Percentiles rank a stretch among this genome's conserved stretches.
phyloP scores from a whole-genome alignment of 495 filamentous ascomycete genomes.

The Aspergillus baeticus region DNA sequence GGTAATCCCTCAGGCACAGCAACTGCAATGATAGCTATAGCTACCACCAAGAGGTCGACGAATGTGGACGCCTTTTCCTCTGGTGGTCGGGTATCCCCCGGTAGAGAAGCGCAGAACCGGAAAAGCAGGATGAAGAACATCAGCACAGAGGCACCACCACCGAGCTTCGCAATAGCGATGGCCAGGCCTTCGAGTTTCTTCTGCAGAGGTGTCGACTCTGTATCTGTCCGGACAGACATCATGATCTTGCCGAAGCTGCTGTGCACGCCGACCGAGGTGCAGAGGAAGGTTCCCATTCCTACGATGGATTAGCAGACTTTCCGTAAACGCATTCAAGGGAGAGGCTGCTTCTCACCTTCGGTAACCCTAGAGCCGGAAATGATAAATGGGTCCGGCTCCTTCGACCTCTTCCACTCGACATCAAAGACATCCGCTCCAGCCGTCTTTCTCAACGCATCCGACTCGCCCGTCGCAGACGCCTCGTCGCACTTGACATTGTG shows the following conservation, averaged over 20 bases:
- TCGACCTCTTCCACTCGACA: conserved; percentile 66
- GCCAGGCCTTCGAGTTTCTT: conserved; percentile 61
- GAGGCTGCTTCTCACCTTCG: too few relatives aligned
- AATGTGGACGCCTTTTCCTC: conserved; percentile 69
- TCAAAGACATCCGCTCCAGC: conserved; percentile 77
- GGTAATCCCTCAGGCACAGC: conserved; percentile 69
- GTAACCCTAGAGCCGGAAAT: conserved; percentile 89
- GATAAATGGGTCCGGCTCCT: conserved; percentile 77
- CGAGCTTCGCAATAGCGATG: conserved; percentile 60
- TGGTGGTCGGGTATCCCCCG: not conserved
- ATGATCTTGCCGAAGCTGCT: conserved; percentile 83
- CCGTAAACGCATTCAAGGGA: too few relatives aligned
- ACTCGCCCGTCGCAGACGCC: conserved; percentile 82
- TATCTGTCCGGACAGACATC: conserved; percentile 82
- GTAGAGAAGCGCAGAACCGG: not conserved
- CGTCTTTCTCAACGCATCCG: conserved; percentile 73
- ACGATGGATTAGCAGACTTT: too few relatives aligned
- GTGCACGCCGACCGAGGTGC: conserved; percentile 75
- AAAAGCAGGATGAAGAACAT: not conserved
- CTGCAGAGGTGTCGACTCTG: conserved; percentile 67
- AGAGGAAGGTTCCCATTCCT: conserved; percentile 77
- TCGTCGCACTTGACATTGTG: conserved; percentile 79
- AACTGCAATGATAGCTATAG: conserved; percentile 71
- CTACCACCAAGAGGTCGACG: conserved; percentile 65
- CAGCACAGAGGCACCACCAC: conserved; percentile 23